Base-by-base conservation (phyloP, 176 grass and related monocot species). In the Raddia distichophylla region DNA sequence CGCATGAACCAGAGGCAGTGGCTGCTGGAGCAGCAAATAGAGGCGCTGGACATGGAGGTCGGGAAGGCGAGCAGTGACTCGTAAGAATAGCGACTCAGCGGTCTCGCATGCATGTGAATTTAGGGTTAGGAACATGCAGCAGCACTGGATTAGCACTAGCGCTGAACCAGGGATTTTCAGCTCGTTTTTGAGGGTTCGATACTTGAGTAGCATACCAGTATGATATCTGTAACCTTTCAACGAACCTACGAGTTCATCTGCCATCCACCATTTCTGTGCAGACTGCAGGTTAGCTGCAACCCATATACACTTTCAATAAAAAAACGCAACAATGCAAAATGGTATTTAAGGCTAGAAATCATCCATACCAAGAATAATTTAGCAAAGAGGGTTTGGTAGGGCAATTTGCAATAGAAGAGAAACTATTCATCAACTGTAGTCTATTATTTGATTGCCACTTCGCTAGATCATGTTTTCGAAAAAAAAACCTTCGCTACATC, bases 21-120 rank as follows among this genome's bases (percentile, higher is more conserved):
- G 64, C n/a, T 82, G 60, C 66, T 93, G 55, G 91, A 93, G 81
- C 17, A 62, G 64, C 91, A 93, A 63, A 93, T 90, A 87, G 81
- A 90, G 22, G 74, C 70, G 3, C 40, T 90, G 17, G 87, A 87
- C 71, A 61, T 76, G 10, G 87, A 84, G 71, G 74, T 93, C 12
- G 75, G 34, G 5, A 89, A 82, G 78, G 87, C 87, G 33, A 78
- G 65, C 20, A 66, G 62, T 11, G 76, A 76, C 49, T 10, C 75
- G 44, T 70, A 64, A 3, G 55, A 65, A 9, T 55, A 83, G 69
- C 6, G 4, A 37, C 18, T 53, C 18, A 37, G 80, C 14, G 56
- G 71, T 20, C n/a, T 12, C 3, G 42, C 22, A 11, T 8, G 5
- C 20, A 11, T 8, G 5, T 19, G n/a, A 60, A 27, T 15, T 52